Evolutionary conservation across 148 eudicot genomes (phyloP).

Genomic region (Nepenthes gracilis): DNA sequence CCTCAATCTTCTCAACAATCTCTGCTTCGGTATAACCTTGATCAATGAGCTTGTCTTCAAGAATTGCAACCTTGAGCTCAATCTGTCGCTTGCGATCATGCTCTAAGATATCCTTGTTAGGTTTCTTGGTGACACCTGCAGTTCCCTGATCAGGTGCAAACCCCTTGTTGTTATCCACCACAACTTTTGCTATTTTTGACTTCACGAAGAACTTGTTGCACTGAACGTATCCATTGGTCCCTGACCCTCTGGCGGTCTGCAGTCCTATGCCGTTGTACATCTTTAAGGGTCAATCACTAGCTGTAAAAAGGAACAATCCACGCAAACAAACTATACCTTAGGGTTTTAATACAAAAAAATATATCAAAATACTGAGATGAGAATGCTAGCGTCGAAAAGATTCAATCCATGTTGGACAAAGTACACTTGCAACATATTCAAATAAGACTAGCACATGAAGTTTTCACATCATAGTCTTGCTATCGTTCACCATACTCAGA

Average conservation of each 20-base stretch:
- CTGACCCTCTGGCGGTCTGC: constrained; percentile 83
- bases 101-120: constrained; percentile 74
- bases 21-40: constrained; percentile 76
- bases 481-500: too few species aligned
- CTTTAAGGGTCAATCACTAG: neutral
- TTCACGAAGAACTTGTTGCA: constrained; percentile 62
- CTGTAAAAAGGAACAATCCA: neutral
- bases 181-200: constrained; percentile 34
- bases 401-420: too few species aligned
- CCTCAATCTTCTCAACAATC: constrained; percentile 53
- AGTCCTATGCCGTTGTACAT: constrained; percentile 97
- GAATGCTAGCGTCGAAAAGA: too few species aligned
- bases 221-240: constrained; percentile 88
- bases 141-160: constrained; percentile 60
- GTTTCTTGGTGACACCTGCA: constrained; percentile 49
- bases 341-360: too few species aligned
- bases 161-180: constrained; percentile 30
- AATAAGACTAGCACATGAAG: too few species aligned
- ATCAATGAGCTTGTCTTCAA: constrained; percentile 66
- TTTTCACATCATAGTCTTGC: too few species aligned
- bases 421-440: too few species aligned
- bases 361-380: too few species aligned
- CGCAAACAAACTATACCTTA: too few species aligned
- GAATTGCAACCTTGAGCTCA: constrained; percentile 68
- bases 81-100: constrained; percentile 95